These are phyloP conservation scores for Diaporthe helianthi DNA, from an alignment of 2,329 filamentous ascomycete genomes.

Conservation along the genomic window DNA sequence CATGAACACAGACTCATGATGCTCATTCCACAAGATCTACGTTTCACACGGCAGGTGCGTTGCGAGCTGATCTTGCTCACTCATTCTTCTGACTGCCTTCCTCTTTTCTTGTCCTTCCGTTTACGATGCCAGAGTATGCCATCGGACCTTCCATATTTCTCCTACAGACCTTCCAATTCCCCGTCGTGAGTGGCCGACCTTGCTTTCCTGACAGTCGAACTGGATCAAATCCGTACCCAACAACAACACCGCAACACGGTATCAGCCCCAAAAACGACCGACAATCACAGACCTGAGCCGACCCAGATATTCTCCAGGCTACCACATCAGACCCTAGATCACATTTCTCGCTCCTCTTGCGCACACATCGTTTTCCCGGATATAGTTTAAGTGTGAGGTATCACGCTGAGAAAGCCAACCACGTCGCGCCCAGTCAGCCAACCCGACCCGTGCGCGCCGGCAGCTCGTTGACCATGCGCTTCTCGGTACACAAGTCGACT, in stretches of 20 bases:
- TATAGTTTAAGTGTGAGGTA: background rate
- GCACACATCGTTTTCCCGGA: background rate
- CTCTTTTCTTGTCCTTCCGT: background rate
- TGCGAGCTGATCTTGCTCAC: background rate
- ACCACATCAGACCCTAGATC: slow-evolving; percentile 2
- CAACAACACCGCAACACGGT: background rate
- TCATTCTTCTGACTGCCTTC: background rate
- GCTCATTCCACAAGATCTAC: background rate
- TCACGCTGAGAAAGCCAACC: background rate
- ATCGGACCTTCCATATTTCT: slow-evolving; percentile 6
- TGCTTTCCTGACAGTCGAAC: background rate
- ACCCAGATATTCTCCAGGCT: background rate
- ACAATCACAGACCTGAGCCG: background rate
- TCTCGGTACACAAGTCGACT: slow-evolving; percentile 14
- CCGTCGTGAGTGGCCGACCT: background rate
- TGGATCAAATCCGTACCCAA: background rate
- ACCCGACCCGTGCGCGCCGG: background rate
- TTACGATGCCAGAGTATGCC: background rate
- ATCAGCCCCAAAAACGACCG: background rate
- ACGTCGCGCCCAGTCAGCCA: background rate
- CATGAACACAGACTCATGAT: slow-evolving; percentile 3
- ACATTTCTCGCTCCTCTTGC: background rate
- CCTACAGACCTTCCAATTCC: background rate
- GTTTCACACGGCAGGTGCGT: slow-evolving; percentile 7
- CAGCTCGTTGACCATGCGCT: slow-evolving; percentile 26